These are phyloP conservation scores for Aspergillus clavatus DNA, from an alignment of 2,329 filamentous ascomycete species.

Conservation along the genomic window DNA sequence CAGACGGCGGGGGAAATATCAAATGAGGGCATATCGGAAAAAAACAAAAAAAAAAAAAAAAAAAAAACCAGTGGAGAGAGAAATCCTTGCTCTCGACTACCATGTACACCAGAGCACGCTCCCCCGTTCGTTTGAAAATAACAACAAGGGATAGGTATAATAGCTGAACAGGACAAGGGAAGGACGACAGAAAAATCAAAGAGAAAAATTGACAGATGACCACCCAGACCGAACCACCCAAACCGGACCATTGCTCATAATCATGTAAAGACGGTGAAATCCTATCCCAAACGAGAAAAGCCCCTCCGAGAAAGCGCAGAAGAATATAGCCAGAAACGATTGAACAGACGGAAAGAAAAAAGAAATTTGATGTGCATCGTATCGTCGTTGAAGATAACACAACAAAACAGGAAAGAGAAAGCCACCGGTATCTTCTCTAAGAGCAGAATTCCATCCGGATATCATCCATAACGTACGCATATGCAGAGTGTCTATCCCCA, in stretches of 20 bases:
- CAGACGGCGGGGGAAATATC: no score
- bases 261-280: constrained; percentile 16
- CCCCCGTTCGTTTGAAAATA: constrained; percentile 6
- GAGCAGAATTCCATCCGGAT: constrained; percentile 16
- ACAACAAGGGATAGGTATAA: constrained; percentile 11
- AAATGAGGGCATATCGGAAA: not conserved
- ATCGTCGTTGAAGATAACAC: constrained; percentile 18
- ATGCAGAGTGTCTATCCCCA: constrained; percentile 23
- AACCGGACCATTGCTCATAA: constrained; percentile 25
- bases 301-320: constrained; percentile 7
- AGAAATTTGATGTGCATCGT: constrained; percentile 16
- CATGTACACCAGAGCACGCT: constrained; percentile 9
- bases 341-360: constrained; percentile 1
- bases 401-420: constrained; percentile 13
- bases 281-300: not conserved
- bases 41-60: not conserved
- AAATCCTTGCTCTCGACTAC: not conserved
- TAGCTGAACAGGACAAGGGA: constrained; percentile 1
- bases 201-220: constrained; percentile 18
- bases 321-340: constrained; percentile 7
- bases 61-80: not conserved
- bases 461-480: constrained; percentile 17
- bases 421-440: constrained; percentile 20
- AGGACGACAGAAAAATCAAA: constrained; percentile 5
- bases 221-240: constrained; percentile 21